These are phyloP conservation scores for Nigrospora sphaerica DNA, from an alignment of 2,329 filamentous ascomycete genomes.

Conservation along the genomic window DNA sequence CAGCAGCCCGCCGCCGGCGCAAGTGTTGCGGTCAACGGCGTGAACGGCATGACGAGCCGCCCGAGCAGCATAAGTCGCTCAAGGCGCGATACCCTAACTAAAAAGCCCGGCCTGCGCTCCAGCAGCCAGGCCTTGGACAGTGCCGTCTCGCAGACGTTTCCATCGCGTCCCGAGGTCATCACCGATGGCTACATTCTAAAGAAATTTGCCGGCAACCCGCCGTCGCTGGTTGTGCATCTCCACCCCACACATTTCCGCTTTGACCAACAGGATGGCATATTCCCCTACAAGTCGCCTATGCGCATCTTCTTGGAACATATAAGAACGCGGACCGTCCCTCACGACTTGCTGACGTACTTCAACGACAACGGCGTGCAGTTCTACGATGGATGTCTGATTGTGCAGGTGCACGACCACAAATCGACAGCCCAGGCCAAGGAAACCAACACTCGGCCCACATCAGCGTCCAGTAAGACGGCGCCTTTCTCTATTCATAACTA, in stretches of 20 bases:
- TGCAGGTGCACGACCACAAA: constrained; percentile 87
- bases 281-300: constrained; percentile 91
- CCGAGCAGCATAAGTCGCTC: constrained; percentile 46
- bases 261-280: constrained; percentile 88
- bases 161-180: constrained; percentile 40
- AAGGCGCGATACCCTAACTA: constrained; percentile 44
- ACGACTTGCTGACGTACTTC: constrained; percentile 80
- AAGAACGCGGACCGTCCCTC: constrained; percentile 69
- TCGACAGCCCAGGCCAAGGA: constrained; percentile 56
- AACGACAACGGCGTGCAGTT: constrained; percentile 66
- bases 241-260: constrained; percentile 84
- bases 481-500: constrained; percentile 89
- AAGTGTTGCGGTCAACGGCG: constrained; percentile 31
- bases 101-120: constrained; percentile 43
- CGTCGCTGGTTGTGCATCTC: constrained; percentile 81
- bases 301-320: constrained; percentile 72
- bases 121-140: constrained; percentile 39
- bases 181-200: constrained; percentile 73
- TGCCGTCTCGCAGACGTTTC: constrained; percentile 25
- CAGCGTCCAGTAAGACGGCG: constrained; percentile 53
- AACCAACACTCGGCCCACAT: constrained; percentile 38
- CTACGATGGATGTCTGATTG: constrained; percentile 92
- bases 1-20: constrained; percentile 13
- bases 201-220: constrained; percentile 67
- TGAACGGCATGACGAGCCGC: constrained; percentile 35